These are phyloP conservation scores for Trametes pubescens DNA, from an alignment of 1,284 basidiomycete genomes.

Conservation along the genomic window DNA sequence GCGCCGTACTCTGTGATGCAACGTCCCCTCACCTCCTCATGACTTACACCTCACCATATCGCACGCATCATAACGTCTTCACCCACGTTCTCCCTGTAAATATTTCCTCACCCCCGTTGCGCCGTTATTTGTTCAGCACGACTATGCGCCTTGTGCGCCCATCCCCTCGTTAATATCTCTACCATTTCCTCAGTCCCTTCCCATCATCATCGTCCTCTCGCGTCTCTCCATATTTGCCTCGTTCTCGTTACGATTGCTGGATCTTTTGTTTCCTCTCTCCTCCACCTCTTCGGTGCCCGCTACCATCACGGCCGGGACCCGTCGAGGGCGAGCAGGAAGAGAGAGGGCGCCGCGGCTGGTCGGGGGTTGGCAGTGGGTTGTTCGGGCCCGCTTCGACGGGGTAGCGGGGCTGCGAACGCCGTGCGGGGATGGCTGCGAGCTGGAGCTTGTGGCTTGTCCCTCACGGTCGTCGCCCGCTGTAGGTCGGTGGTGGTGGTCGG, in stretches of 20 bases:
- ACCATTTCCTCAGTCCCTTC: conserved; percentile 37
- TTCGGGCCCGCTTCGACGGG: conserved; percentile 1
- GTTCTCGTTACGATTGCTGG: conserved; percentile 44
- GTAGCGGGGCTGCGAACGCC: neutral
- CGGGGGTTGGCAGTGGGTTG: conserved; percentile 16
- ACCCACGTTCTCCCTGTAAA: conserved; percentile 33
- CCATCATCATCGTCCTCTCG: conserved; percentile 36
- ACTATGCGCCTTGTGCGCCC: conserved; percentile 26
- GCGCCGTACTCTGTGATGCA: conserved; percentile 45
- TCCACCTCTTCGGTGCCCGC: conserved; percentile 55
- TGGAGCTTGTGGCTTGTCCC: conserved; percentile 5
- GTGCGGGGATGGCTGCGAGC: conserved; percentile 10
- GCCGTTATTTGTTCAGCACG: conserved; percentile 25
- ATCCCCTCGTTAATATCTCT: conserved; percentile 28
- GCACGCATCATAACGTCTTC: conserved; percentile 32
- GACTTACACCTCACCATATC: conserved; percentile 20
- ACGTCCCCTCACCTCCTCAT: conserved; percentile 21
- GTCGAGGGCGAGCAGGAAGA: conserved; percentile 64
- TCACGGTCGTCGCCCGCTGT: neutral
- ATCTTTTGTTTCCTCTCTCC: conserved; percentile 62
- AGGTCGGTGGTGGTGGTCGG: conserved; percentile 4
- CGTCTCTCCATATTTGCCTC: conserved; percentile 42
- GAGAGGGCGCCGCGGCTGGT: conserved; percentile 75
- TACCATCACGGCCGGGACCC: conserved; percentile 36
- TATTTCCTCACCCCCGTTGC: conserved; percentile 14